phyloP scores from a whole-genome alignment of 305 asterid species.

The Rubia tinctorum region DNA sequence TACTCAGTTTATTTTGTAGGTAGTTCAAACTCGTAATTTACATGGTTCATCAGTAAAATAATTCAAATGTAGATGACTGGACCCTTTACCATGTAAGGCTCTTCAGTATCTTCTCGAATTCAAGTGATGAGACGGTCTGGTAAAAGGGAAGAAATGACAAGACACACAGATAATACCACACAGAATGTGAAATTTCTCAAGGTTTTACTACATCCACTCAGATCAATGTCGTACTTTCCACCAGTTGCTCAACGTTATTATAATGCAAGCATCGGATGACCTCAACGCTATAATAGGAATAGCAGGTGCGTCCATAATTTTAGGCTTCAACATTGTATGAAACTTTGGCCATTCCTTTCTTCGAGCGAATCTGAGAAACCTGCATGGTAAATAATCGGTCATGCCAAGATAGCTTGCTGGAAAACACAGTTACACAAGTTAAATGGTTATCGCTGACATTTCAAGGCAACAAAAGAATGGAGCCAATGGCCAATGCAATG shows the following conservation, averaged over 20 bases:
- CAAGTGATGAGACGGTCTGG: background rate
- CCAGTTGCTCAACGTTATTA: no score
- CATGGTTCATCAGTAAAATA: background rate
- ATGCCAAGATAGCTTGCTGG: background rate
- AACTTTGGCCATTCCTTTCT: conserved; percentile 60
- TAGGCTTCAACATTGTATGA: conserved; percentile 37
- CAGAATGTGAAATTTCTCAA: no score
- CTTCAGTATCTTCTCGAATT: background rate
- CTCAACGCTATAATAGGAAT: background rate
- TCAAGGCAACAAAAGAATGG: background rate
- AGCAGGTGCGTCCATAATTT: background rate
- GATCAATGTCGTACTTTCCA: no score
- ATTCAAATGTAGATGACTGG: background rate
- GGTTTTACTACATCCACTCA: no score
- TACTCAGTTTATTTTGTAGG: no score
- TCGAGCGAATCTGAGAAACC: conserved; percentile 83
- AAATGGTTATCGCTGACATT: background rate
- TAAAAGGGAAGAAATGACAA: background rate
- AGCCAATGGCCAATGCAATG: no score
- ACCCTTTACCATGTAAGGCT: no score
- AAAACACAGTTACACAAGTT: background rate
- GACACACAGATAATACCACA: background rate
- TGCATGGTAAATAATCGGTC: conserved; percentile 22
- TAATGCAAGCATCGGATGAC: no score
- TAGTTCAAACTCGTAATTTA: background rate